Base-by-base conservation (phyloP, 257 asterid species). In the Gardenia jasminoides region DNA sequence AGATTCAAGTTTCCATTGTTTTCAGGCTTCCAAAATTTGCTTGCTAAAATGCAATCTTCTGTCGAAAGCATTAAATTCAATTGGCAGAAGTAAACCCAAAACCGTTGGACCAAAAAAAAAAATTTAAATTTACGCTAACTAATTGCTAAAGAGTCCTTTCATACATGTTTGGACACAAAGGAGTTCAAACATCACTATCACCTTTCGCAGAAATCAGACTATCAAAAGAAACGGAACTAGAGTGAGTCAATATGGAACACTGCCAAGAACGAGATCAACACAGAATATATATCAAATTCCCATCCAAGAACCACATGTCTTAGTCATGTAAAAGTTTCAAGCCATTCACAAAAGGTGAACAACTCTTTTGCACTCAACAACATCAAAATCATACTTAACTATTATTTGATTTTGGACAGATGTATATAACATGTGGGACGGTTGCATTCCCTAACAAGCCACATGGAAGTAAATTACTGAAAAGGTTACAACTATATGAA, bases 391-490 rank as follows among this genome's bases (percentile, higher is more conserved):
- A 59, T 24, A 12, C 66, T 59, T n/a, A 12, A 2, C 31, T 6
- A 59, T 59, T 30, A 59, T 22, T 7, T 59, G 66, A 59, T 22
- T 7, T 7, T 59, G 66, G 66, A 59, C 66, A 59, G n/a, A 59
- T 59, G 30, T 3, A 64, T 12, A 64, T 64, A 8, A 26, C 17
- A 28, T 26, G 39, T 7, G 26, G 30, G 39, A 64, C 30, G 13
- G 10, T 33, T 73, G n/a, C 33, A 74, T 41, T 75, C 39, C 56
- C 22, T 54, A 31, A 70, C 28, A 78, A 69, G 43, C 58, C 56
- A 50, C 3, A 64, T 50, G 16, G 13, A 77, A 48, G 71, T 56
- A 31, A n/a, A 16, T 19, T 19, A 31, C n/a, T 26, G 36, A 1
- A 56, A 16, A 24, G 43, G 19, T 15, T 13, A 69, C n/a, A 22